Conservation (phyloP, 2,329 filamentous ascomycete genomes). For the Talaromyces sp. region DNA sequence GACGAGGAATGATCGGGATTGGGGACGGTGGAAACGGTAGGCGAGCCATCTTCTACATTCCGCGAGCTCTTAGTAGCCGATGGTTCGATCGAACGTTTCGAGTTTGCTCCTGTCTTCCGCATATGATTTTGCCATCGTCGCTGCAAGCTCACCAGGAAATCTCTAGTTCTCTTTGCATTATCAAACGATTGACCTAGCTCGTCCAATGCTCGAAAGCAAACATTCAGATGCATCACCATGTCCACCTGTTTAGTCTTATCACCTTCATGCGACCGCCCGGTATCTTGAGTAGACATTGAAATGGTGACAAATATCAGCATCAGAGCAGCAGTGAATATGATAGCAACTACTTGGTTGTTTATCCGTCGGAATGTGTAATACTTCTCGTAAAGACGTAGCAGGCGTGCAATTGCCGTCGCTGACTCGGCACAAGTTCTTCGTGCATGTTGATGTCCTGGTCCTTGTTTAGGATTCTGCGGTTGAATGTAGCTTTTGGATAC, state of each 20-base stretch:
- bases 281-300: slow-evolving; percentile 26
- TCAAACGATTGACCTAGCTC: slow-evolving; percentile 39
- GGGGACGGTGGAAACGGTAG: not conserved
- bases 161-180: slow-evolving; percentile 37
- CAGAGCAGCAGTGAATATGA: slow-evolving; percentile 42
- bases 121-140: slow-evolving; percentile 36
- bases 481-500: slow-evolving; percentile 41
- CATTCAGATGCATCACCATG: slow-evolving; percentile 35
- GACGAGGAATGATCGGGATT: not conserved
- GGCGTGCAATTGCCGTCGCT: slow-evolving; percentile 35
- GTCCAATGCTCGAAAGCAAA: slow-evolving; percentile 40
- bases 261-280: slow-evolving; percentile 18
- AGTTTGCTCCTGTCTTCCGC: slow-evolving; percentile 18
- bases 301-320: slow-evolving; percentile 37
- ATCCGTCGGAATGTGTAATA: slow-evolving; percentile 41
- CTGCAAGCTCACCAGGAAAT: slow-evolving; percentile 35
- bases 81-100: slow-evolving; percentile 22
- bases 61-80: not conserved
- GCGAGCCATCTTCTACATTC: not conserved
- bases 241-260: slow-evolving; percentile 15
- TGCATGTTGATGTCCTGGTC: slow-evolving; percentile 42
- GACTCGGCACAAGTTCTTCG: slow-evolving; percentile 42
- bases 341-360: slow-evolving; percentile 42
- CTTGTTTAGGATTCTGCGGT: slow-evolving; percentile 37
- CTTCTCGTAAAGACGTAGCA: slow-evolving; percentile 39